Evolutionary conservation across 106 monocot species (phyloP), one percentile per base, ranked within the genome.

Genomic region (Acanthochlamys bracteata): DNA sequence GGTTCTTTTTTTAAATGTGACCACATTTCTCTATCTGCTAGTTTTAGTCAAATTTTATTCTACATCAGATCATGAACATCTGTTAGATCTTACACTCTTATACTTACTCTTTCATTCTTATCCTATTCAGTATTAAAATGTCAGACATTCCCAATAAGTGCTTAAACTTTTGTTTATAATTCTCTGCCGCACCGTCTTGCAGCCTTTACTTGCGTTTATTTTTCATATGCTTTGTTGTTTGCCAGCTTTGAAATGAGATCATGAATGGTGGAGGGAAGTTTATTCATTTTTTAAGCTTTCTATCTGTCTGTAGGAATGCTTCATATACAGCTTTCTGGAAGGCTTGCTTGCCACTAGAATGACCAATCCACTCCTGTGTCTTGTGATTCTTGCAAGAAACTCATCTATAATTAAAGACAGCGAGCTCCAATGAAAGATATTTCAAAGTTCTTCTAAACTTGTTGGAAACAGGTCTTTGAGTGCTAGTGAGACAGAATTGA

Each of bases 231-330:
- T 66, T 24, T n/a, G 27, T 49, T 49, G 17, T 49, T 33, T 67
- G 75, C 7, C 84, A 84, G 79, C 80, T 71, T 84, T 84, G 64
- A 10, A 25, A 25, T 26, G 16, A 54, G n/a, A 16, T 55, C 20
- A 20, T 55, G 55, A 55, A 55, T 59, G 66, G 41, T 75, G 63
- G 86, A 73, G 59, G 74, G 65, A 47, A 70, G 39, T 69, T 49
- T 49, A 49, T 17, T 61, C 6, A 33, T 33, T 33, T 33, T 33
- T 33, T 33, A 1, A 1, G 4, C 33, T 33, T 33, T 1, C 4
- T 66, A 33, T 56, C 27, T 27, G 61, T 61, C 55, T 20, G 55
- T 55, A 22, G 20, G 20, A 21, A 55, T 55, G 55, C 20, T 55
- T 55, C 20, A 21, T 20, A 22, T 20, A 33, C 6, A 33, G 33